Evolutionary conservation across 2,329 filamentous ascomycete genomes (phyloP).

Genomic region (Aspergillus pseudoglaucus): DNA sequence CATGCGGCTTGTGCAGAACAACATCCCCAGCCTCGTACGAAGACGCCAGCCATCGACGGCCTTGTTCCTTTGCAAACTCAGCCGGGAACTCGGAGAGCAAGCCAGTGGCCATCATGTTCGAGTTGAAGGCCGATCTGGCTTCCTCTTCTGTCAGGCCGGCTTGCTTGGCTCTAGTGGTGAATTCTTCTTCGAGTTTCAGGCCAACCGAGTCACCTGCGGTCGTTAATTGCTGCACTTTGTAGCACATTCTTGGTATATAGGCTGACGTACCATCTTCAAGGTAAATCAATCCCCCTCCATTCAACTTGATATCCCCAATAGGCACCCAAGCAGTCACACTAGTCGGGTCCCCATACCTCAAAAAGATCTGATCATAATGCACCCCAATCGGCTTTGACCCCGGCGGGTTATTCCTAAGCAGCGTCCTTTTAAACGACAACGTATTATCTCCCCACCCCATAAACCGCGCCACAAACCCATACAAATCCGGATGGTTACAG

Average conservation of each 20-base stretch:
- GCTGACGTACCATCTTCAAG: constrained; percentile 40
- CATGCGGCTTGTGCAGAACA: constrained; percentile 37
- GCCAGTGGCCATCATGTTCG: constrained; percentile 54
- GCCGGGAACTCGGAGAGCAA: constrained; percentile 47
- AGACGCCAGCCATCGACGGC: constrained; percentile 45
- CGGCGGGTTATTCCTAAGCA: constrained; percentile 53
- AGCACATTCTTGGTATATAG: neutral
- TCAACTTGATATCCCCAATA: constrained; percentile 48
- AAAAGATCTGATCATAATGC: constrained; percentile 56
- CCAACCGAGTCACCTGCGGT: constrained; percentile 40
- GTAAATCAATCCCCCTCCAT: constrained; percentile 55
- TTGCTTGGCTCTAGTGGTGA: constrained; percentile 39
- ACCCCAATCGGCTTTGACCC: constrained; percentile 53
- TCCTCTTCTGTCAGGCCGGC: constrained; percentile 49
- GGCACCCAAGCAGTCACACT: constrained; percentile 54
- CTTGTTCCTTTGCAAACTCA: constrained; percentile 39
- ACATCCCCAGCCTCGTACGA: constrained; percentile 51
- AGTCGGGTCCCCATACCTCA: constrained; percentile 50
- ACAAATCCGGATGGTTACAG: constrained; percentile 47
- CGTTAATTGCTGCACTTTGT: neutral
- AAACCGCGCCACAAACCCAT: constrained; percentile 45
- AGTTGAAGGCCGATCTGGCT: constrained; percentile 47
- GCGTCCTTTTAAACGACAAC: constrained; percentile 41
- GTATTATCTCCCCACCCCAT: constrained; percentile 50
- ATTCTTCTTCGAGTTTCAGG: constrained; percentile 41